These are phyloP conservation scores for Barnettozyma hawaiiensis DNA, from an alignment of 1,139 yeast genomes.

Conservation along the genomic window DNA sequence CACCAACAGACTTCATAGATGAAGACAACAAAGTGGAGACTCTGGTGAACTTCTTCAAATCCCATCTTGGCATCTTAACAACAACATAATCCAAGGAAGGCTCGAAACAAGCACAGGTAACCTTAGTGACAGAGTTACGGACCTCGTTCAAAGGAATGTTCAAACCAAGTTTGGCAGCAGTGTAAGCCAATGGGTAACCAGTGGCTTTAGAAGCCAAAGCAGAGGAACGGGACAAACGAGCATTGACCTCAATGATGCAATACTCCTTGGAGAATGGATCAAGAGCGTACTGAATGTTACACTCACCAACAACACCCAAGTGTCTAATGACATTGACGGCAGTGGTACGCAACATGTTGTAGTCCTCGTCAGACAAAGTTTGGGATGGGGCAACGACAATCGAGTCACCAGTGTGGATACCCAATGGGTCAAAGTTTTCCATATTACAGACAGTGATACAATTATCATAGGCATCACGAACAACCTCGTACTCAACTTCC, in stretches of 20 bases:
- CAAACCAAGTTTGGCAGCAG: constrained; percentile 95
- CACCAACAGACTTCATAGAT: constrained; percentile 98
- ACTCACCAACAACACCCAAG: constrained; percentile 98
- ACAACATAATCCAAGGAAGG: constrained; percentile 97
- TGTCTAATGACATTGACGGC: constrained; percentile 97
- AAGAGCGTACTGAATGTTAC: constrained; percentile 96
- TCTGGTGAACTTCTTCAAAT: constrained; percentile 89
- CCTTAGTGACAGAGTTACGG: constrained; percentile 88
- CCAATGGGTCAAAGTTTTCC: constrained; percentile 98
- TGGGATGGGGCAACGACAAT: constrained; percentile 99
- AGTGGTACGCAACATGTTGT: constrained; percentile 96
- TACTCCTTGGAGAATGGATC: constrained; percentile 93
- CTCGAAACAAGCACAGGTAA: constrained; percentile 95
- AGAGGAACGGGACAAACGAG: constrained; percentile 95
- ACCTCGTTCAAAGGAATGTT: constrained; percentile 90
- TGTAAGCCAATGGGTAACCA: constrained; percentile 96
- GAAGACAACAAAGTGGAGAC: constrained; percentile 86
- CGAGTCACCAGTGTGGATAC: constrained; percentile 98
- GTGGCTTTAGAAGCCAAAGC: constrained; percentile 99
- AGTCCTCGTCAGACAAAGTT: constrained; percentile 94
- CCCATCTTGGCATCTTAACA: constrained; percentile 99
- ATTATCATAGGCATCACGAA: constrained; percentile 94
- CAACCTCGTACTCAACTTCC: constrained; percentile 98
- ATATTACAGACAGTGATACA: constrained; percentile 98
- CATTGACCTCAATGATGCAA: constrained; percentile 96